These are phyloP conservation scores for Glomus cerebriforme DNA, from an alignment of 192 early-diverging fungal species.

Conservation along the genomic window DNA sequence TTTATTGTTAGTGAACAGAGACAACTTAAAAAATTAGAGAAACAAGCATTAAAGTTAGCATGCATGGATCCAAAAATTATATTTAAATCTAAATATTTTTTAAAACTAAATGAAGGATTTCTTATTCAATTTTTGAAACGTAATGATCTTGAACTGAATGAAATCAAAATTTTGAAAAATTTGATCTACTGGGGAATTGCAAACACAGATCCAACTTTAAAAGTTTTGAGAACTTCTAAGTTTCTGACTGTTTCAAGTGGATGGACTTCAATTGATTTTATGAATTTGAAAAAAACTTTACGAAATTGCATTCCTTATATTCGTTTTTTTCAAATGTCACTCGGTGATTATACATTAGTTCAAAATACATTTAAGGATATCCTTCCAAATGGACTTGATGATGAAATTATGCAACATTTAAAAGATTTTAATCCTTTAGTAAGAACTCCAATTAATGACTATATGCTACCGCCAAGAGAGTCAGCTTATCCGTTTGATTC, in stretches of 20 bases:
- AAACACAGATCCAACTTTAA: not conserved
- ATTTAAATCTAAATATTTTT: not conserved
- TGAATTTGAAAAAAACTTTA: not conserved
- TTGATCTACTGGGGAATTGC: slow-evolving; percentile 9
- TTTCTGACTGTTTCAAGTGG: too few relatives aligned
- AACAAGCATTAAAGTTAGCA: not conserved
- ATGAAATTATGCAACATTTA: too few relatives aligned
- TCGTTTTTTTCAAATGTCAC: slow-evolving; percentile 1
- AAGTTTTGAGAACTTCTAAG: not conserved
- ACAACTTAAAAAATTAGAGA: not conserved
- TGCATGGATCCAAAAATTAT: not conserved
- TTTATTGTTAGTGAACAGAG: not conserved
- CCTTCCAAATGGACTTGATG: too few relatives aligned
- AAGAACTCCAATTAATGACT: too few relatives aligned
- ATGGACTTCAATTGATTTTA: not conserved
- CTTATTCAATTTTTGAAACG: not conserved
- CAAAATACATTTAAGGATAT: not conserved
- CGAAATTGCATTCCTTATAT: slow-evolving; percentile 3
- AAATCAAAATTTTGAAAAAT: slow-evolving; percentile 4
- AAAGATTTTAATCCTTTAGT: too few relatives aligned
- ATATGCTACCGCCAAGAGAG: too few relatives aligned
- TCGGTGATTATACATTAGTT: not conserved
- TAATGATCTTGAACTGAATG: not conserved
- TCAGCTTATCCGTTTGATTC: too few relatives aligned
- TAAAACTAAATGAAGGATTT: not conserved